Conservation (phyloP, 2,329 filamentous ascomycete species). For the Pseudogymnoascus sp. region DNA sequence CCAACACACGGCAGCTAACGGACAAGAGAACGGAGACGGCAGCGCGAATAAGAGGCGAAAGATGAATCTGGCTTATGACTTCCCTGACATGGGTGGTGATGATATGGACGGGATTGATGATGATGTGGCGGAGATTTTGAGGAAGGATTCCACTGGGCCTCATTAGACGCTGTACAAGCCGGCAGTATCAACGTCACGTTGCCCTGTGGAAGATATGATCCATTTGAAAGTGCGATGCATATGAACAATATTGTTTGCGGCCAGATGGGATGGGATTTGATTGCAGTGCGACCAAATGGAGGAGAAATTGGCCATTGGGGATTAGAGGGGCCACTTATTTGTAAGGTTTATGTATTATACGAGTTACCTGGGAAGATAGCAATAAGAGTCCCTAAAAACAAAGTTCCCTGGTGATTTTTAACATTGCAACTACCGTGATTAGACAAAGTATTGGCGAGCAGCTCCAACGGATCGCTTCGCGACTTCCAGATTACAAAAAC, state of each 20-base stretch:
- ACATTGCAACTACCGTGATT: background rate
- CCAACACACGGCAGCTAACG: constrained; percentile 21
- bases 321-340: background rate
- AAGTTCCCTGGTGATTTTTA: background rate
- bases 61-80: constrained; percentile 36
- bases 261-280: background rate
- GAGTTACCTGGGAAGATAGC: background rate
- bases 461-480: background rate
- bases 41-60: constrained; percentile 43
- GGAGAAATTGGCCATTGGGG: background rate
- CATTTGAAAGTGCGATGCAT: background rate
- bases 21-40: constrained; percentile 11
- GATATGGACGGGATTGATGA: constrained; percentile 50
- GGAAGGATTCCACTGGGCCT: constrained; percentile 30
- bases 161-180: background rate
- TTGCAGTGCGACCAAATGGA: background rate
- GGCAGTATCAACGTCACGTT: background rate
- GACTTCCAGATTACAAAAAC: background rate
- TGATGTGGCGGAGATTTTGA: constrained; percentile 51
- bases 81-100: constrained; percentile 40
- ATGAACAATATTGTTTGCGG: background rate
- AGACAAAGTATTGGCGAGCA: background rate
- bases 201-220: background rate
- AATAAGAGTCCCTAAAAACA: background rate
- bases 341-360: constrained; percentile 1